Percentiles rank a stretch among this genome's conserved stretches.
Conservation (phyloP, 2,329 filamentous ascomycete genomes). For the Phialocephala subalpina region DNA sequence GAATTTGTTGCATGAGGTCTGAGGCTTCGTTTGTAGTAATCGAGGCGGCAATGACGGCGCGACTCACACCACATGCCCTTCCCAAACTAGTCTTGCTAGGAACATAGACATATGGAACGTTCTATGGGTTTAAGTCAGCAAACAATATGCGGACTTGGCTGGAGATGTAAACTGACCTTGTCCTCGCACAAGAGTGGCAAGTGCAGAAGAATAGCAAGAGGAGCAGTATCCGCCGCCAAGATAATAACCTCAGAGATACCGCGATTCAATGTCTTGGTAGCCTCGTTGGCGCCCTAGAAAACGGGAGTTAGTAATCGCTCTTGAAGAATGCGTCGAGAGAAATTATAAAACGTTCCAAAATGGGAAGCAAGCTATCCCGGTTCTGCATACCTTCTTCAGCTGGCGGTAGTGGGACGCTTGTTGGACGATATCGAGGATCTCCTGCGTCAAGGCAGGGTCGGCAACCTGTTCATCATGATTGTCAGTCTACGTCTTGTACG, state of each 20-base stretch:
- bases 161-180: constrained; percentile 50
- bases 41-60: constrained; percentile 84
- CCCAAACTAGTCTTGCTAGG: constrained; percentile 85
- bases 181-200: constrained; percentile 89
- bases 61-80: constrained; percentile 87
- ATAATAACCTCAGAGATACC: constrained; percentile 91
- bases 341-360: too few relatives aligned
- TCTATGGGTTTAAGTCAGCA: constrained; percentile 50
- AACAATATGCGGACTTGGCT: constrained; percentile 38
- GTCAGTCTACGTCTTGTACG: too few relatives aligned
- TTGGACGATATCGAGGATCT: constrained; percentile 84
- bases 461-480: too few relatives aligned
- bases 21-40: constrained; percentile 94
- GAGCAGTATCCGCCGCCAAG: constrained; percentile 86
- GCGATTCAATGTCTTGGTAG: constrained; percentile 89
- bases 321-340: constrained; percentile 29
- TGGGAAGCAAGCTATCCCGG: too few relatives aligned
- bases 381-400: not conserved
- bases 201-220: constrained; percentile 88
- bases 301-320: constrained; percentile 72
- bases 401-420: constrained; percentile 28
- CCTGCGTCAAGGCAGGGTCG: constrained; percentile 77
- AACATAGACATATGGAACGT: constrained; percentile 76
- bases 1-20: constrained; percentile 88
- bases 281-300: constrained; percentile 89